Conservation (phyloP, 345 rosid species). For the Raphanus raphanistrum region DNA sequence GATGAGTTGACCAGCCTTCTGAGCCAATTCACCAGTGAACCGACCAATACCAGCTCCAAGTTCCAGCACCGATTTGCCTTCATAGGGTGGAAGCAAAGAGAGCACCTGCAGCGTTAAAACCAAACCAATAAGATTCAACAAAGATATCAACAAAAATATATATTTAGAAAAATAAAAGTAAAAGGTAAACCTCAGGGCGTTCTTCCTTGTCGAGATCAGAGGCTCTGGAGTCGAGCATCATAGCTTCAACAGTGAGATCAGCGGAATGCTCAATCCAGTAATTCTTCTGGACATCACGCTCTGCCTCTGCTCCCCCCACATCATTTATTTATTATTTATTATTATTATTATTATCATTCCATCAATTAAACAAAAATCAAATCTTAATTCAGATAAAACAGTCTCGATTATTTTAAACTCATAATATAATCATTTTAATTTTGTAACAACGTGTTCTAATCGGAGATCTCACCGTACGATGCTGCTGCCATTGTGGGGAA, state of each 20-base stretch:
- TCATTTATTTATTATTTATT: too few relatives aligned
- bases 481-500: constrained; percentile 58
- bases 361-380: not conserved
- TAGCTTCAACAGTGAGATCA: constrained; percentile 75
- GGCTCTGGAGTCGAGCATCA: constrained; percentile 97
- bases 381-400: too few relatives aligned
- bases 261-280: constrained; percentile 84
- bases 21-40: constrained; percentile 87
- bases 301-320: constrained; percentile 50
- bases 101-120: constrained; percentile 50
- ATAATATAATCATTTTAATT: not conserved
- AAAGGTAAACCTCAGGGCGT: constrained; percentile 70
- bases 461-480: constrained; percentile 30
- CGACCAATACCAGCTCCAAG: constrained; percentile 97
- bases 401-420: too few relatives aligned
- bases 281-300: constrained; percentile 72
- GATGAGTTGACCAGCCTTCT: constrained; percentile 71
- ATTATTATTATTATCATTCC: not conserved
- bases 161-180: too few relatives aligned
- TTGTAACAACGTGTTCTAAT: not conserved
- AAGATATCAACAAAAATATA: too few relatives aligned
- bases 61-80: constrained; percentile 82
- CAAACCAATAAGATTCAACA: not conserved
- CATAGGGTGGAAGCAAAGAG: constrained; percentile 75
- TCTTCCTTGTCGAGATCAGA: constrained; percentile 96